These are phyloP conservation scores for Rhodotorula graminis DNA, from an alignment of 768 basidiomycete species.

Conservation along the genomic window DNA sequence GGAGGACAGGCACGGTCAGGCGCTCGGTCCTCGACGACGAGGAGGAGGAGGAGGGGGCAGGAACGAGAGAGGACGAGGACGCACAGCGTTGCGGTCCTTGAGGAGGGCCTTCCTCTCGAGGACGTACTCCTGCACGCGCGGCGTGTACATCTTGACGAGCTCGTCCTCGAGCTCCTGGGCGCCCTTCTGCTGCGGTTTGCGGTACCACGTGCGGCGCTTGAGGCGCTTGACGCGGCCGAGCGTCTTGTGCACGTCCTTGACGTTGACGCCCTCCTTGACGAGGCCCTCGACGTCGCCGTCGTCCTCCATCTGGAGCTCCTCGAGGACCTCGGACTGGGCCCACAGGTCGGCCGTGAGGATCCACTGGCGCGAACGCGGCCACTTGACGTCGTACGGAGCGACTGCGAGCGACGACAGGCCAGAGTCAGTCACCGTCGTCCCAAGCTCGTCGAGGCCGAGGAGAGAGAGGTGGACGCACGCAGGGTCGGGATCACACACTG, in stretches of 20 bases:
- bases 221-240: not conserved
- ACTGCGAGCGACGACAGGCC: no score
- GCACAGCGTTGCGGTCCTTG: not conserved
- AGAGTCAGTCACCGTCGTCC: no score
- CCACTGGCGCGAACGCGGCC: not conserved
- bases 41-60: not conserved
- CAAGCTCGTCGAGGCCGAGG: no score
- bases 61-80: no score
- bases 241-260: not conserved
- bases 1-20: no score
- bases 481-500: not conserved
- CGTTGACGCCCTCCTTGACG: no score
- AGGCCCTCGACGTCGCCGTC: not conserved
- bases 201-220: not conserved
- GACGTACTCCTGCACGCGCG: not conserved
- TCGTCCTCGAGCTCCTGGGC: not conserved
- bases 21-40: no score
- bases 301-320: conserved; percentile 4
- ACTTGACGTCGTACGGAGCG: not conserved
- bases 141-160: not conserved
- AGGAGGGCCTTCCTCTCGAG: not conserved
- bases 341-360: not conserved
- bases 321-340: not conserved
- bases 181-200: not conserved
- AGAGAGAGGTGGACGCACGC: not conserved